These are phyloP conservation scores for Coelastrella sp. DNA, from an alignment of 139 green algal genomes.

Conservation along the genomic window DNA sequence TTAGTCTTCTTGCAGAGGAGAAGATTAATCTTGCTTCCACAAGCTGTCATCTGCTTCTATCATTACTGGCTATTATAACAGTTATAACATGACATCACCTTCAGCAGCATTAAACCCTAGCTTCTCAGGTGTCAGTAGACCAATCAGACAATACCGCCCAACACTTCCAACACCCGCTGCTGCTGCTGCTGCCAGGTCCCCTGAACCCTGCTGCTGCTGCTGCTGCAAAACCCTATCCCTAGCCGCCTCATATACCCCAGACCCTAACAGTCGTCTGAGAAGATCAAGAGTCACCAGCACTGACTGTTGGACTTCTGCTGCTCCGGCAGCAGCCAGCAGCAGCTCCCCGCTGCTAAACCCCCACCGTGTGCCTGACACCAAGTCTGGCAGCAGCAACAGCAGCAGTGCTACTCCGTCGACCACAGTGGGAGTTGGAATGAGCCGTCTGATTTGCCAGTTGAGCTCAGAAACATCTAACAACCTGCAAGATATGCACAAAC, in stretches of 20 bases:
- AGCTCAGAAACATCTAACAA: conserved; percentile 25
- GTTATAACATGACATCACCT: not conserved
- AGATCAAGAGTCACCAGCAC: conserved; percentile 10
- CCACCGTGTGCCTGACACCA: not conserved
- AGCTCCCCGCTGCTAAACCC: not conserved
- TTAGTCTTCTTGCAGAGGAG: not conserved
- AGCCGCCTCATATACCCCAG: not conserved
- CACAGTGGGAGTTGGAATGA: not conserved
- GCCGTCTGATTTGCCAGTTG: not conserved
- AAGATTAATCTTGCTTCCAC: not conserved
- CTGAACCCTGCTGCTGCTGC: not conserved
- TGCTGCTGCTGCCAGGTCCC: not conserved
- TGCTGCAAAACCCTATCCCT: not conserved
- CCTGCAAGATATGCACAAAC: too few relatives aligned
- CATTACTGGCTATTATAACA: not conserved
- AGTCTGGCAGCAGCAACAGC: conserved; percentile 20
- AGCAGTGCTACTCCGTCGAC: conserved; percentile 19
- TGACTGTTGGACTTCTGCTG: conserved; percentile 9
- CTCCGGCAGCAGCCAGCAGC: not conserved
- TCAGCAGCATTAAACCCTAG: conserved; percentile 29
- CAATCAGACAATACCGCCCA: conserved; percentile 28
- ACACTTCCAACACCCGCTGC: not conserved
- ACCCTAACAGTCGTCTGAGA: not conserved
- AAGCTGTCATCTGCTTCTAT: not conserved
- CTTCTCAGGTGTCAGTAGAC: not conserved